Evolutionary conservation across 2,329 filamentous ascomycete species (phyloP).

Genomic region (Metarhizium humberi): DNA sequence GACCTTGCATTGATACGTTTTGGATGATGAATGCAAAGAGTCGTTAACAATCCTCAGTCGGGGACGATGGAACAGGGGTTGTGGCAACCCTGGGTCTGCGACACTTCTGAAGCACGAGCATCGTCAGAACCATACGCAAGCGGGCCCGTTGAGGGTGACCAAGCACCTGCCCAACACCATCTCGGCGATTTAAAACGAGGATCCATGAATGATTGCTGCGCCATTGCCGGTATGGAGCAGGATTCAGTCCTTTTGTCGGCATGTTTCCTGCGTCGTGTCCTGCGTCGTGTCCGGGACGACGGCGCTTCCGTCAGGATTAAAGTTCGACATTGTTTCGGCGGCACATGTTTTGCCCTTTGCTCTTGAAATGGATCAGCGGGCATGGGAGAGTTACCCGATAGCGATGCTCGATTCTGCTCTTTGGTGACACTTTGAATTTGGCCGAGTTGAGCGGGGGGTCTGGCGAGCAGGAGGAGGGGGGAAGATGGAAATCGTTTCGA

Average conservation of each 20-base stretch:
- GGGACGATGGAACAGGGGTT: constrained; percentile 13
- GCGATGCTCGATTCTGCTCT: no score
- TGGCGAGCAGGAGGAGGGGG: no score
- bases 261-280: neutral
- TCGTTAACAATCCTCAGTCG: neutral
- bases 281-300: no score
- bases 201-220: neutral
- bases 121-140: constrained; percentile 7
- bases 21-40: neutral
- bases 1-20: neutral
- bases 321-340: no score
- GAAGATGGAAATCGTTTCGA: no score
- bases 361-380: no score
- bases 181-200: neutral
- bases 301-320: no score
- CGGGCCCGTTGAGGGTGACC: neutral
- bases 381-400: no score
- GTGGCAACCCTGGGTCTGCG: constrained; percentile 30
- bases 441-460: no score
- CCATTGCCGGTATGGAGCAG: neutral
- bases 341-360: no score
- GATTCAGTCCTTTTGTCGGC: neutral
- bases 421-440: no score
- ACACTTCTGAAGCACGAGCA: constrained; percentile 36
- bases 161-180: neutral